Evolutionary conservation across 2,329 filamentous ascomycete species (phyloP).

Genomic region (Fusarium verticillioides): DNA sequence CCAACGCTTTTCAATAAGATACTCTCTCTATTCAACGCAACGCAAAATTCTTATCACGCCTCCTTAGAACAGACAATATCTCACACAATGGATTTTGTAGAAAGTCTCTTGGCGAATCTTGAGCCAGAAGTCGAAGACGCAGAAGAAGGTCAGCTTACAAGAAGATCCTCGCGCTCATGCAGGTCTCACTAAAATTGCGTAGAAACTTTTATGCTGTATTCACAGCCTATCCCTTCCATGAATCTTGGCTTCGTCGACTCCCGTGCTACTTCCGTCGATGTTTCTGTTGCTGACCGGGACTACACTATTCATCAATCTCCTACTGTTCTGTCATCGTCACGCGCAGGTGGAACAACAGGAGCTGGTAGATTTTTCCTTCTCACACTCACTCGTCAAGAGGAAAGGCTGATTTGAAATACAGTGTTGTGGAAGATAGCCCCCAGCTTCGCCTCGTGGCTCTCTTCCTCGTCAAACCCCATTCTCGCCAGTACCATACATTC

Average conservation of each 20-base stretch:
- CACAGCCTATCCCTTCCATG: constrained; percentile 76
- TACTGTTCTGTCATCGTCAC: constrained; percentile 79
- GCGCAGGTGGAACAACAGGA: constrained; percentile 69
- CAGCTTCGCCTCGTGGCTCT: constrained; percentile 82
- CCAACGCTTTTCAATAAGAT: neutral
- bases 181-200: constrained; percentile 4
- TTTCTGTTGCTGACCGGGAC: constrained; percentile 76
- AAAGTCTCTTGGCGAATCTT: constrained; percentile 47
- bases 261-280: constrained; percentile 70
- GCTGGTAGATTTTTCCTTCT: constrained; percentile 53
- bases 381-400: neutral
- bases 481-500: constrained; percentile 62
- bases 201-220: constrained; percentile 93
- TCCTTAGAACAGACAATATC: neutral
- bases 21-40: neutral
- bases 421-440: constrained; percentile 95
- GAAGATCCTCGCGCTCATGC: neutral
- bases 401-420: constrained; percentile 45
- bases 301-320: constrained; percentile 86
- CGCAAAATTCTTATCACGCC: neutral
- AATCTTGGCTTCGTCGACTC: constrained; percentile 89
- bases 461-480: constrained; percentile 70
- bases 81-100: constrained; percentile 28
- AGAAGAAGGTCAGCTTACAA: constrained; percentile 56
- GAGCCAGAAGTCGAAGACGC: constrained; percentile 59